Conservation (phyloP, 176 grass and related monocot genomes). For the Carex pumila region DNA sequence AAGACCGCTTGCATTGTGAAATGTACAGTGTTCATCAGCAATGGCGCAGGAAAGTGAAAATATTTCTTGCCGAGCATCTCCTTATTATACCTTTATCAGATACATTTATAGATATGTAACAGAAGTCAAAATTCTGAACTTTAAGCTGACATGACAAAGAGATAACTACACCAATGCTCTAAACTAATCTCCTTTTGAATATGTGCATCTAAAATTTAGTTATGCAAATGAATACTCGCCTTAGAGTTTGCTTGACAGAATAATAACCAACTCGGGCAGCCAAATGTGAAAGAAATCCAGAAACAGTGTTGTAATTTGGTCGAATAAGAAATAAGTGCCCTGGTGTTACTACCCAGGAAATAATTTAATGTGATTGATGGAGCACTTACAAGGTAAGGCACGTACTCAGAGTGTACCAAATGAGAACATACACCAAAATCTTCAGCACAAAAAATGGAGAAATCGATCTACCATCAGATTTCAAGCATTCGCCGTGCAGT, state of each 20-base stretch:
- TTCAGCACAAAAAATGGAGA: constrained; percentile 56
- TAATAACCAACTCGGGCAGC: background rate
- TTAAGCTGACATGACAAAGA: background rate
- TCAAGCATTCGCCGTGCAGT: background rate
- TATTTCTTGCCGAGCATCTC: constrained; percentile 77
- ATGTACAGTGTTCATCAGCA: constrained; percentile 98
- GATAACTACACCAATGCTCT: background rate
- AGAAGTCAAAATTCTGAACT: constrained; percentile 7
- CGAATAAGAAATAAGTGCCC: background rate
- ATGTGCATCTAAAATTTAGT: background rate
- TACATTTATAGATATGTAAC: constrained; percentile 11
- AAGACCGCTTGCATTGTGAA: constrained; percentile 94
- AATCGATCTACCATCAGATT: constrained; percentile 35
- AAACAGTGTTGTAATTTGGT: background rate
- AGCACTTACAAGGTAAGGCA: constrained; percentile 84
- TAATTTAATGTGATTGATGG: constrained; percentile 15
- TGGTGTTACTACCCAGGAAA: background rate
- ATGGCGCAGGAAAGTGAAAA: constrained; percentile 85
- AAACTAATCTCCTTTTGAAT: background rate
- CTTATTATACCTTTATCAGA: constrained; percentile 83
- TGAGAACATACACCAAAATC: constrained; percentile 56
- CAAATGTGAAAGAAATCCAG: background rate
- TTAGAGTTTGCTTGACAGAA: background rate
- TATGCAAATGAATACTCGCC: background rate
- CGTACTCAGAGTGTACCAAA: constrained; percentile 93